Evolutionary conservation across 1,284 basidiomycete species (phyloP).

Genomic region (Heterobasidion annosum): DNA sequence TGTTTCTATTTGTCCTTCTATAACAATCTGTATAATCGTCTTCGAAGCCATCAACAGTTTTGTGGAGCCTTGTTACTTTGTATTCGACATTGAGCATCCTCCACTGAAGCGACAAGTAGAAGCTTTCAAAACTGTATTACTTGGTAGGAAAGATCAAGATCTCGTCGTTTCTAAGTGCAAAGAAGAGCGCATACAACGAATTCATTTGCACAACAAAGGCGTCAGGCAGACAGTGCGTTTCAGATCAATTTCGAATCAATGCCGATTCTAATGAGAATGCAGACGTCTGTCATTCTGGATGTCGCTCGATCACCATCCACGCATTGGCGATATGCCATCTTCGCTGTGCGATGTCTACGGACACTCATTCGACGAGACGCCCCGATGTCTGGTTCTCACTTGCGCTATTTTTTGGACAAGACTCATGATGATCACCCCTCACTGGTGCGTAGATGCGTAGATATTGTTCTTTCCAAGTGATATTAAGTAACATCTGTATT

Average conservation of each 20-base stretch:
- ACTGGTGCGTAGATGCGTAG: constrained; percentile 35
- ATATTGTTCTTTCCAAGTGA: not conserved
- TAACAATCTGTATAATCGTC: constrained; percentile 2
- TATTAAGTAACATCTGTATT: constrained; percentile 1
- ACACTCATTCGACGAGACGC: constrained; percentile 70
- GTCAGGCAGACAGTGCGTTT: constrained; percentile 6
- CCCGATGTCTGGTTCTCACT: constrained; percentile 44
- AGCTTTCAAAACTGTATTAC: constrained; percentile 29
- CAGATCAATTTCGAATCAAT: not conserved
- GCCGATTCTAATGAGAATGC: not conserved
- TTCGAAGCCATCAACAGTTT: constrained; percentile 46
- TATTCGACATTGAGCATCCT: constrained; percentile 41
- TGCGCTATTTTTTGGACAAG: constrained; percentile 48
- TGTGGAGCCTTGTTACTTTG: constrained; percentile 47
- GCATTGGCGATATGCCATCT: constrained; percentile 82
- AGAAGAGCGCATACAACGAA: constrained; percentile 35
- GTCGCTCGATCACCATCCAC: constrained; percentile 51
- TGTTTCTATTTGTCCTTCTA: not conserved
- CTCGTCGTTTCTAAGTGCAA: constrained; percentile 32
- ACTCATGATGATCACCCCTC: constrained; percentile 52
- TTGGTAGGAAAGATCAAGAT: constrained; percentile 23
- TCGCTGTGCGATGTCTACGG: constrained; percentile 66
- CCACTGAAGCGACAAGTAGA: constrained; percentile 27
- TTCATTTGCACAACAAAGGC: constrained; percentile 16
- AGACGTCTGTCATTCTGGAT: constrained; percentile 37